Conservation (phyloP, 2,329 filamentous ascomycete species). For the Trichoderma koningii region DNA sequence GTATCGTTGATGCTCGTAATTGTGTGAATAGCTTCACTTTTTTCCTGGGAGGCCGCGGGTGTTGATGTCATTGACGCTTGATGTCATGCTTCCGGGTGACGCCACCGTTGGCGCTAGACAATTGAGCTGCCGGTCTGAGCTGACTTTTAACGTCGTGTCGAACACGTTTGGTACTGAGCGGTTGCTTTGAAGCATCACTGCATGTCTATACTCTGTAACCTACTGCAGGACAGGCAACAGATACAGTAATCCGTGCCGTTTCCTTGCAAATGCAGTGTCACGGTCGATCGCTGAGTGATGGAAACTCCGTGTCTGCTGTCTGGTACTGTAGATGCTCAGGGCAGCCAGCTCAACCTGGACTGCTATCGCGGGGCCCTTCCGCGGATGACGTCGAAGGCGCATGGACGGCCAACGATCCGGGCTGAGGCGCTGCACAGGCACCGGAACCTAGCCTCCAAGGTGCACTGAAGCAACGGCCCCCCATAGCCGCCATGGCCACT, state of each 20-base stretch:
- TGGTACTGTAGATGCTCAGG: background rate
- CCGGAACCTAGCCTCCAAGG: too few relatives aligned
- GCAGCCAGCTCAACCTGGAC: background rate
- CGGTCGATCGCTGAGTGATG: too few relatives aligned
- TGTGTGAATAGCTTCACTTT: slow-evolving; percentile 13
- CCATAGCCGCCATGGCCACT: background rate
- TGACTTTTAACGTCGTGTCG: too few relatives aligned
- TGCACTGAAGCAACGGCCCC: slow-evolving; percentile 2
- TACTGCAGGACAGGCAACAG: too few relatives aligned
- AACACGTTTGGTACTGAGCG: too few relatives aligned
- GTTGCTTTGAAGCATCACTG: too few relatives aligned
- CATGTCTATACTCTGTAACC: too few relatives aligned
- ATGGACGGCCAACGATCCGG: background rate
- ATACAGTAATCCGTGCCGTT: too few relatives aligned
- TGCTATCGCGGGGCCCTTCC: slow-evolving; percentile 16
- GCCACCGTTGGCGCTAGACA: slow-evolving; percentile 17
- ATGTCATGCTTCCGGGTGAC: slow-evolving; percentile 14
- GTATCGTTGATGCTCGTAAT: too few relatives aligned
- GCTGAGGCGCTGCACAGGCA: slow-evolving; percentile 10
- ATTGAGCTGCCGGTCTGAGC: background rate
- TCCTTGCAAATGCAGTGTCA: too few relatives aligned
- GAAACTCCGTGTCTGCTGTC: too few relatives aligned
- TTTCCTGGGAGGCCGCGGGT: background rate
- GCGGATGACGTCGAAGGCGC: slow-evolving; percentile 19
- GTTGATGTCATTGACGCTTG: slow-evolving; percentile 4